These are phyloP conservation scores for Parastagonospora nodorum DNA, from an alignment of 2,329 filamentous ascomycete genomes.

Conservation along the genomic window DNA sequence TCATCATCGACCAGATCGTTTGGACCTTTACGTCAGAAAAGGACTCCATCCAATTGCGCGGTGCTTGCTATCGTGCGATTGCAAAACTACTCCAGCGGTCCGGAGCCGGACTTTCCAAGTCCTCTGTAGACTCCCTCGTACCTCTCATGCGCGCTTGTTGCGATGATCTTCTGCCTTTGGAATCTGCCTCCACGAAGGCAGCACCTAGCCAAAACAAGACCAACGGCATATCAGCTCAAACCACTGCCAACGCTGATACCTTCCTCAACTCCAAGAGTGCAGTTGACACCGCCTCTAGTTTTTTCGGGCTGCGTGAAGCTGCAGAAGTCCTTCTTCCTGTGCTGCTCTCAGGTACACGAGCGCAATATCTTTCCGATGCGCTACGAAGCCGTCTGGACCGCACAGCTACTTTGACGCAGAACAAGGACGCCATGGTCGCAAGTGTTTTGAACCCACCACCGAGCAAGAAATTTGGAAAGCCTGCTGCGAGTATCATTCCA, in stretches of 20 bases:
- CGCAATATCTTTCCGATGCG: slow-evolving; percentile 70
- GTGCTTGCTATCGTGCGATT: slow-evolving; percentile 64
- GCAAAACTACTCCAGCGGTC: slow-evolving; percentile 62
- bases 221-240: slow-evolving; percentile 38
- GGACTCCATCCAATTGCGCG: slow-evolving; percentile 60
- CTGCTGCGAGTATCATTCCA: slow-evolving; percentile 76
- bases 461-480: slow-evolving; percentile 63
- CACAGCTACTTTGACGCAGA: slow-evolving; percentile 72
- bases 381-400: slow-evolving; percentile 78
- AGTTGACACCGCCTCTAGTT: slow-evolving; percentile 39
- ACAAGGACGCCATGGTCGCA: slow-evolving; percentile 75
- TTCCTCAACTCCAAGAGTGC: slow-evolving; percentile 60
- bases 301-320: slow-evolving; percentile 58
- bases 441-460: slow-evolving; percentile 79
- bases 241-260: slow-evolving; percentile 69
- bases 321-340: slow-evolving; percentile 67
- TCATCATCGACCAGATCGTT: slow-evolving; percentile 71
- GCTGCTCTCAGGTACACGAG: slow-evolving; percentile 67
- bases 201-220: slow-evolving; percentile 47
- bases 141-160: slow-evolving; percentile 71
- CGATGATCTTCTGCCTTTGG: slow-evolving; percentile 67
- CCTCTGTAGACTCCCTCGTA: slow-evolving; percentile 66
- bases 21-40: slow-evolving; percentile 69
- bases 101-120: slow-evolving; percentile 70
- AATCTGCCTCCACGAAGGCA: slow-evolving; percentile 47